Evolutionary conservation across 2,329 filamentous ascomycete species (phyloP).

Genomic region (Pyrenochaeta sp.): DNA sequence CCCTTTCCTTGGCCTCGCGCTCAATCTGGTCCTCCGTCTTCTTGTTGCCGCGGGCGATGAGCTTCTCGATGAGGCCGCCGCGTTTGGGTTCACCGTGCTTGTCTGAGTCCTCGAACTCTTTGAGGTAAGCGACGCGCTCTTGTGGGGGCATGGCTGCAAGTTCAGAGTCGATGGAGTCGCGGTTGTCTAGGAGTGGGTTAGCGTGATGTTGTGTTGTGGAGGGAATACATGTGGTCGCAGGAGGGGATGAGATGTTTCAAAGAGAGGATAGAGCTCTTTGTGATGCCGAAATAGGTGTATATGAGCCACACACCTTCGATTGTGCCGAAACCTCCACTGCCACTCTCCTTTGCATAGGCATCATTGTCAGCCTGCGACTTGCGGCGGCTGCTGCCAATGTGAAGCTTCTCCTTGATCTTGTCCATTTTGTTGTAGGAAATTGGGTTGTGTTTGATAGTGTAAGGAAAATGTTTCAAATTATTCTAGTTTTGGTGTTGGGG

Average conservation of each 20-base stretch:
- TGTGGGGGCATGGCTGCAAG: conserved; percentile 41
- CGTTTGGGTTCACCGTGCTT: conserved; percentile 39
- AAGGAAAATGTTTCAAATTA: too few species aligned
- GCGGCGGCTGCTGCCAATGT: conserved; percentile 40
- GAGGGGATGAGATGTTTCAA: neutral
- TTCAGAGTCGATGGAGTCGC: conserved; percentile 42
- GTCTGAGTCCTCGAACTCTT: conserved; percentile 47
- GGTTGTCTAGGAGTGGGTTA: conserved; percentile 29
- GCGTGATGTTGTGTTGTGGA: neutral
- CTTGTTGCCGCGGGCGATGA: conserved; percentile 46
- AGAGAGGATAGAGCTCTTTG: neutral
- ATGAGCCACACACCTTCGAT: conserved; percentile 25
- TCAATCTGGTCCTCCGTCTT: conserved; percentile 43
- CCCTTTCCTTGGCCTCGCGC: conserved; percentile 31
- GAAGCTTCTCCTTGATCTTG: conserved; percentile 47
- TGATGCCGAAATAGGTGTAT: conserved; percentile 5
- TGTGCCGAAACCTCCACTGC: conserved; percentile 24
- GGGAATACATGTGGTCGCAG: neutral
- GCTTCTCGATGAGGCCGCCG: conserved; percentile 41
- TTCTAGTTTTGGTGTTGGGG: conserved; percentile 4
- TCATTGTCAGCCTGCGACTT: conserved; percentile 40
- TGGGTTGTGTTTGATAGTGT: conserved; percentile 1
- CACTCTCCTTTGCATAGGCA: conserved; percentile 9
- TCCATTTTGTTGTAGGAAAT: conserved; percentile 32
- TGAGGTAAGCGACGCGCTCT: conserved; percentile 44